These are phyloP conservation scores for Lomentospora prolificans DNA, from an alignment of 2,329 filamentous ascomycete genomes.

Conservation along the genomic window DNA sequence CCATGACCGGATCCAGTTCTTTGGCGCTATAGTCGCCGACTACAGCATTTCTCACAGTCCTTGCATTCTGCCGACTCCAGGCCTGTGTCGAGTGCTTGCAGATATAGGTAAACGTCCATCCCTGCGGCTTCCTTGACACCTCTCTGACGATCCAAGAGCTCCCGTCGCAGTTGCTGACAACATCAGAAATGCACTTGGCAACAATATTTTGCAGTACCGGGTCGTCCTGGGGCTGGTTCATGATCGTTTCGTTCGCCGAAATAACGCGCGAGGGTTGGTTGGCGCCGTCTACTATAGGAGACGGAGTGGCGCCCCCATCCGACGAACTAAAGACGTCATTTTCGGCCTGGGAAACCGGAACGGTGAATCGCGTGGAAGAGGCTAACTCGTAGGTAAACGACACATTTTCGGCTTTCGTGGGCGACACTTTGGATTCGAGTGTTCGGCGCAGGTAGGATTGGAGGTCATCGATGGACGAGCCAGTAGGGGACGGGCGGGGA, in stretches of 20 bases:
- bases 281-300: conserved; percentile 12
- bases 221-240: conserved; percentile 38
- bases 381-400: conserved; percentile 36
- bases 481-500: neutral
- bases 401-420: conserved; percentile 40
- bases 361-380: conserved; percentile 30
- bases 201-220: conserved; percentile 38
- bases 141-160: conserved; percentile 39
- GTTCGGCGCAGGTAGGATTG: conserved; percentile 31
- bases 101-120: conserved; percentile 43
- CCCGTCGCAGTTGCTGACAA: conserved; percentile 33
- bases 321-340: conserved; percentile 22
- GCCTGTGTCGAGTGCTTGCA: conserved; percentile 42
- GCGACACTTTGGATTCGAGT: conserved; percentile 31
- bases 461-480: conserved; percentile 32
- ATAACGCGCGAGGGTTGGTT: conserved; percentile 27
- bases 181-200: conserved; percentile 35
- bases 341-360: conserved; percentile 28
- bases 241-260: conserved; percentile 33
- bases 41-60: conserved; percentile 26
- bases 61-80: conserved; percentile 39
- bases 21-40: conserved; percentile 41
- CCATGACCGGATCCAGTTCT: conserved; percentile 33
- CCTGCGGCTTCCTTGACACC: conserved; percentile 32
- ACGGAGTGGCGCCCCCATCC: conserved; percentile 12